A percentile compares a stretch with the other conserved stretches of the same genome.
Evolutionary conservation across 75 land plant species (phyloP).

Genomic region (Isoetes taiwanensis): DNA sequence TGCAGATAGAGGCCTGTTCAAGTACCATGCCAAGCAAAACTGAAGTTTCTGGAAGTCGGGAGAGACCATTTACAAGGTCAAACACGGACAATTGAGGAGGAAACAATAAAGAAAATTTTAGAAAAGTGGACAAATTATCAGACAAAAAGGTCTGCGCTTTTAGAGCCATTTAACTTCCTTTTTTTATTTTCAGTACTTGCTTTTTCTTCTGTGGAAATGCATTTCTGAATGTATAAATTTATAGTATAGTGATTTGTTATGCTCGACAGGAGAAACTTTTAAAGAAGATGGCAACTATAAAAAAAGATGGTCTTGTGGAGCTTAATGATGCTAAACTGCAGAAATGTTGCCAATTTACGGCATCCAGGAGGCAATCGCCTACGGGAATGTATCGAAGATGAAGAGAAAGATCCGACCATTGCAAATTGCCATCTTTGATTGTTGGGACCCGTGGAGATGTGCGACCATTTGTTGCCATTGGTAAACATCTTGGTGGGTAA

Average conservation of each 20-base stretch:
- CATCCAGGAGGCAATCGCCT: too few species aligned
- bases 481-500: constrained; percentile 62
- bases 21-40: background rate
- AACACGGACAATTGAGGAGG: constrained; percentile 3
- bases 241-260: background rate
- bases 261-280: constrained; percentile 50
- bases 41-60: background rate
- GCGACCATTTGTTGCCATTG: constrained; percentile 87
- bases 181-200: background rate
- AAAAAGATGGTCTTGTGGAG: constrained; percentile 81
- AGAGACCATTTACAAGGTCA: background rate
- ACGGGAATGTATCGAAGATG: too few species aligned
- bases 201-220: background rate
- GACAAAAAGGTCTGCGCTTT: background rate
- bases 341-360: background rate
- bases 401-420: too few species aligned
- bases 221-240: background rate
- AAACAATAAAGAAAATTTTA: background rate
- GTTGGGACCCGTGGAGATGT: constrained; percentile 99
- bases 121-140: background rate
- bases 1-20: background rate
- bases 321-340: constrained; percentile 27
- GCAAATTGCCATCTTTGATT: constrained; percentile 83
- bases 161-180: background rate
- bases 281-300: constrained; percentile 67